A percentile compares a stretch with the other conserved stretches of the same genome.
Evolutionary conservation across 2,329 filamentous ascomycete species (phyloP).

Genomic region (Pezicula radicicola): DNA sequence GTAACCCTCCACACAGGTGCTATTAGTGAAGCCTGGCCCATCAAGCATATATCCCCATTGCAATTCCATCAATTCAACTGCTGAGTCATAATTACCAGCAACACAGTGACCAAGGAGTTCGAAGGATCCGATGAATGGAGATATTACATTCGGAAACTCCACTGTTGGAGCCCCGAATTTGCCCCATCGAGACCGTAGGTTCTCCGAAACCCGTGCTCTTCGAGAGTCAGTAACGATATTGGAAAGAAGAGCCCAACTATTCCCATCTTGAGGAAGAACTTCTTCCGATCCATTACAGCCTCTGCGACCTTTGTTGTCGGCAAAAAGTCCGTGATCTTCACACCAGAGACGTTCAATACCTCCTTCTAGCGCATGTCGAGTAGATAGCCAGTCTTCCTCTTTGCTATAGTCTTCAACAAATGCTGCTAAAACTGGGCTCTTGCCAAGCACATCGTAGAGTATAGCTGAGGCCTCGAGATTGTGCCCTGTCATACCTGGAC

Average conservation of each 20-base stretch:
- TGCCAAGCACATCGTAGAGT: constrained; percentile 25
- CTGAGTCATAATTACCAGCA: constrained; percentile 34
- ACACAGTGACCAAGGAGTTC: constrained; percentile 42
- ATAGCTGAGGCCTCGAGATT: constrained; percentile 28
- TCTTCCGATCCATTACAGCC: constrained; percentile 46
- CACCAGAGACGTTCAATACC: constrained; percentile 28
- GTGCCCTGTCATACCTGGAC: constrained; percentile 26
- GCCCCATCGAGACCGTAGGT: constrained; percentile 23
- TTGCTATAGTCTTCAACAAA: constrained; percentile 24
- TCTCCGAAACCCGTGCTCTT: constrained; percentile 34
- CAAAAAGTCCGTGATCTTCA: constrained; percentile 39
- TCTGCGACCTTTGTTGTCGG: constrained; percentile 43
- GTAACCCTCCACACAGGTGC: constrained; percentile 34
- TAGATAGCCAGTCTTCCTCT: constrained; percentile 12
- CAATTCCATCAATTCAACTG: constrained; percentile 39
- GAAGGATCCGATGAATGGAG: constrained; percentile 44
- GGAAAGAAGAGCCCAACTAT: constrained; percentile 47
- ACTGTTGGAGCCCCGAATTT: constrained; percentile 47
- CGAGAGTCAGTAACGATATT: constrained; percentile 22
- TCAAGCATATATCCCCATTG: constrained; percentile 56
- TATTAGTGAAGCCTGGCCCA: constrained; percentile 33
- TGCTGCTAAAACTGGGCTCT: constrained; percentile 40
- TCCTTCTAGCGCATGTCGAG: constrained; percentile 9
- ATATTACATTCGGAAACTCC: constrained; percentile 43
- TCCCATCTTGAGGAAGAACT: constrained; percentile 58